phyloP scores from a whole-genome alignment of 2,329 filamentous ascomycete species.

The Trichoderma sp. region DNA sequence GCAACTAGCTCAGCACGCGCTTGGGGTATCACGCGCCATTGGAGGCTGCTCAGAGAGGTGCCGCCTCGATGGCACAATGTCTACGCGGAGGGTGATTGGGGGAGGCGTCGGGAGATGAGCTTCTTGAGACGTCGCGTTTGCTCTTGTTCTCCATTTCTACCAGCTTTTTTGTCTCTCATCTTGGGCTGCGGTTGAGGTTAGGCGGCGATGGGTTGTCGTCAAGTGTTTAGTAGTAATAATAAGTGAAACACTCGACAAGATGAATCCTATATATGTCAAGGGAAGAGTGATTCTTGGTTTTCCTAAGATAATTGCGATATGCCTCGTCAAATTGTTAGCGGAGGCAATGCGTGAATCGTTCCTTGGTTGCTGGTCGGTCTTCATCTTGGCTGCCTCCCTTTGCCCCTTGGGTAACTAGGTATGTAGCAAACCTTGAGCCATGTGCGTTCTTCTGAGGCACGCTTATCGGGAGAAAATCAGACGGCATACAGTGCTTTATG shows the following conservation, averaged over 20 bases:
- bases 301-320: no score
- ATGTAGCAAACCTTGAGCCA: no score
- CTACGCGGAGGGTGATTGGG: background rate
- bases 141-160: background rate
- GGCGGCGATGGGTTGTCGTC: slow-evolving; percentile 14
- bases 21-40: slow-evolving; percentile 1
- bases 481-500: no score
- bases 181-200: background rate
- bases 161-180: background rate
- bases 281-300: background rate
- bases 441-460: no score
- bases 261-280: background rate
- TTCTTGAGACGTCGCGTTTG: background rate
- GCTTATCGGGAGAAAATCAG: no score
- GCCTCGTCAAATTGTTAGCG: no score
- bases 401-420: no score
- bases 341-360: no score
- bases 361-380: accelerated
- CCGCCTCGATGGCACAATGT: background rate
- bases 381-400: no score
- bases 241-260: slow-evolving; percentile 14
- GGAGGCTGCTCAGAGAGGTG: background rate
- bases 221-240: slow-evolving; percentile 25
- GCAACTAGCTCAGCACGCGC: slow-evolving; percentile 2
- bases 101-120: background rate